Evolutionary conservation across 352 stramenopile species (phyloP).

Genomic region (Phytophthora ramorum): DNA sequence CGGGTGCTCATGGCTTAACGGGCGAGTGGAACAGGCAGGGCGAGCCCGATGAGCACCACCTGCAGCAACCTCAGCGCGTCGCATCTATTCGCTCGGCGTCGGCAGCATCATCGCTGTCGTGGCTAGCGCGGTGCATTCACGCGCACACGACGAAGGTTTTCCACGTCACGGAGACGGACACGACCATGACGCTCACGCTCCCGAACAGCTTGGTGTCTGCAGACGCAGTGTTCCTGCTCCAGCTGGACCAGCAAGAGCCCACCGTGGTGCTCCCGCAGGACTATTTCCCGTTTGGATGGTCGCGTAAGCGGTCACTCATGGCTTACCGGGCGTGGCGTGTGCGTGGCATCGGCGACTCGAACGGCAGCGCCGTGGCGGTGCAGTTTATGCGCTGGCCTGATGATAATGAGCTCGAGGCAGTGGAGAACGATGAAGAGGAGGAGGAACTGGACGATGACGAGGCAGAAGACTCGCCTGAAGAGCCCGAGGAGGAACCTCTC

Average conservation of each 20-base stretch:
- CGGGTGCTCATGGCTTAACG: slow-evolving; percentile 45
- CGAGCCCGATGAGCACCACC: slow-evolving; percentile 50
- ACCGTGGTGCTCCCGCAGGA: slow-evolving; percentile 55
- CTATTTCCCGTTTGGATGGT: slow-evolving; percentile 67
- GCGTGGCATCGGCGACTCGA: slow-evolving; percentile 53
- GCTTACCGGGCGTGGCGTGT: slow-evolving; percentile 76
- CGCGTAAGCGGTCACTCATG: slow-evolving; percentile 55
- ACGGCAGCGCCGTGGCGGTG: slow-evolving; percentile 55
- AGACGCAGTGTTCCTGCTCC: slow-evolving; percentile 53
- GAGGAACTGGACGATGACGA: slow-evolving; percentile 51
- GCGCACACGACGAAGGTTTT: slow-evolving; percentile 60
- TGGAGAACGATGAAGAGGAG: slow-evolving; percentile 54
- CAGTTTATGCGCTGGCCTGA: slow-evolving; percentile 78
- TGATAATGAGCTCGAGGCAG: slow-evolving; percentile 28
- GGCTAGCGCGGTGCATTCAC: slow-evolving; percentile 64
- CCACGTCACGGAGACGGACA: slow-evolving; percentile 65
- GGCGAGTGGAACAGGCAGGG: slow-evolving; percentile 57
- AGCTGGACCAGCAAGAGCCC: slow-evolving; percentile 54
- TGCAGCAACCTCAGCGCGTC: slow-evolving; percentile 42
- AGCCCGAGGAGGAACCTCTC: slow-evolving; percentile 58
- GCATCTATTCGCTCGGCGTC: slow-evolving; percentile 37
- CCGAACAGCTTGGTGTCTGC: slow-evolving; percentile 67
- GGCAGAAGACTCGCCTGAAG: slow-evolving; percentile 42
- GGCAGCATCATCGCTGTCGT: slow-evolving; percentile 45
- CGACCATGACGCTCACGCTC: slow-evolving; percentile 63